Percentiles rank a stretch among this genome's conserved stretches.
These are phyloP conservation scores for Aspergillus campestris DNA, from an alignment of 495 filamentous ascomycete genomes.

Conservation along the genomic window DNA sequence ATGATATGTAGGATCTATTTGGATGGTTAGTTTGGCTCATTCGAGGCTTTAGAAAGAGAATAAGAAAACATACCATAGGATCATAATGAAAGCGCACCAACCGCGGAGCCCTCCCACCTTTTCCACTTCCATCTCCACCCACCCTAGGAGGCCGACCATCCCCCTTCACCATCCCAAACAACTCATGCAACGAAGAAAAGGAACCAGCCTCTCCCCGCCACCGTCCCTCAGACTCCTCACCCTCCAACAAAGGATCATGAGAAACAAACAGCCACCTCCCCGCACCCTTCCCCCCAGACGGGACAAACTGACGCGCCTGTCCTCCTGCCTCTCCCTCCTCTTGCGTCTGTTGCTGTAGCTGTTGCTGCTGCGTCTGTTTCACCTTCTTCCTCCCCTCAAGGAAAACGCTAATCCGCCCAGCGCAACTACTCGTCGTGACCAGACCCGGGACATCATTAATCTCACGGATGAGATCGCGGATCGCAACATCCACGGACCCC, in stretches of 20 bases:
- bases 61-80: slow-evolving; percentile 62
- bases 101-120: slow-evolving; percentile 30
- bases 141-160: slow-evolving; percentile 21
- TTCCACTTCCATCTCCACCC: slow-evolving; percentile 8
- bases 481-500: slow-evolving; percentile 69
- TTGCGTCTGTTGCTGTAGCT: slow-evolving; percentile 1
- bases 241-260: slow-evolving; percentile 56
- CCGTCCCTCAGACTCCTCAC: neutral
- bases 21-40: neutral
- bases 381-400: slow-evolving; percentile 60
- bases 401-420: slow-evolving; percentile 77
- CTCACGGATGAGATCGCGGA: slow-evolving; percentile 63
- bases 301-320: slow-evolving; percentile 29
- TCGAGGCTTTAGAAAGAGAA: neutral
- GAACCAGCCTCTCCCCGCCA: too few species aligned
- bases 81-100: slow-evolving; percentile 89
- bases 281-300: slow-evolving; percentile 71
- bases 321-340: slow-evolving; percentile 3
- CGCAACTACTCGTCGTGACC: slow-evolving; percentile 88
- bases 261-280: slow-evolving; percentile 83
- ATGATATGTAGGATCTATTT: slow-evolving; percentile 79
- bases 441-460: slow-evolving; percentile 66
- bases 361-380: slow-evolving; percentile 4
- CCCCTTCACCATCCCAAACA: slow-evolving; percentile 27
- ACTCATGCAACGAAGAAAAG: slow-evolving; percentile 13